Percentiles rank a stretch among this genome's conserved stretches.
Evolutionary conservation across 352 stramenopile genomes (phyloP).

Genomic region (Peronospora belbahrii): DNA sequence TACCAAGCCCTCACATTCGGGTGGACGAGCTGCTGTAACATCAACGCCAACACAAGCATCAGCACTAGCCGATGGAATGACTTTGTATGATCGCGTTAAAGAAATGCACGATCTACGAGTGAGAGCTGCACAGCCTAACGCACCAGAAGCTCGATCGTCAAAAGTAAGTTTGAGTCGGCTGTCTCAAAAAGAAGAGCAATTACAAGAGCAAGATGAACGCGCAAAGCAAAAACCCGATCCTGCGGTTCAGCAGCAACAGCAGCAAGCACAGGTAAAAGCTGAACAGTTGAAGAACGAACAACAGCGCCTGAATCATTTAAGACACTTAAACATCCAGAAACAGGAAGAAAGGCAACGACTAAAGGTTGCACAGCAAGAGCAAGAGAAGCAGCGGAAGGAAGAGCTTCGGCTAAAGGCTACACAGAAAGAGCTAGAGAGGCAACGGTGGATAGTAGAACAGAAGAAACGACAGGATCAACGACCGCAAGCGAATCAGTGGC

Average conservation of each 20-base stretch:
- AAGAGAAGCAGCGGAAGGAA: conserved; percentile 2
- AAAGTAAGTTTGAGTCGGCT: conserved; percentile 15
- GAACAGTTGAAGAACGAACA: conserved; percentile 11
- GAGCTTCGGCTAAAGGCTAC: conserved; percentile 1
- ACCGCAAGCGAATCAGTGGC: conserved; percentile 1
- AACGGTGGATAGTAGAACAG: not conserved
- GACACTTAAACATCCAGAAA: conserved; percentile 2
- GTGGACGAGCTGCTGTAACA: conserved; percentile 1
- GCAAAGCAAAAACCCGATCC: conserved; percentile 4
- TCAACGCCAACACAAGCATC: not conserved
- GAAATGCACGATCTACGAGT: conserved; percentile 34
- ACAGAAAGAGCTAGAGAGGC: not conserved
- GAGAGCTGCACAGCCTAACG: conserved; percentile 7
- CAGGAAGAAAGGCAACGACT: conserved; percentile 2
- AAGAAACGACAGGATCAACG: conserved; percentile 3
- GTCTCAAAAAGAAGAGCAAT: conserved; percentile 9
- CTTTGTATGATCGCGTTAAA: conserved; percentile 39
- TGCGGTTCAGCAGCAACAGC: conserved; percentile 7
- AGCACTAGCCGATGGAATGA: conserved; percentile 20
- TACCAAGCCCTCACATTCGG: not conserved
- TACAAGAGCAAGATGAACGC: not conserved
- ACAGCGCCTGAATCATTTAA: conserved; percentile 2
- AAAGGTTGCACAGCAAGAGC: not conserved
- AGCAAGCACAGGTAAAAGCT: conserved; percentile 5
- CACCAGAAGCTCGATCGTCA: conserved; percentile 4